Conservation (phyloP, 345 rosid species). For the Brassica juncea region DNA sequence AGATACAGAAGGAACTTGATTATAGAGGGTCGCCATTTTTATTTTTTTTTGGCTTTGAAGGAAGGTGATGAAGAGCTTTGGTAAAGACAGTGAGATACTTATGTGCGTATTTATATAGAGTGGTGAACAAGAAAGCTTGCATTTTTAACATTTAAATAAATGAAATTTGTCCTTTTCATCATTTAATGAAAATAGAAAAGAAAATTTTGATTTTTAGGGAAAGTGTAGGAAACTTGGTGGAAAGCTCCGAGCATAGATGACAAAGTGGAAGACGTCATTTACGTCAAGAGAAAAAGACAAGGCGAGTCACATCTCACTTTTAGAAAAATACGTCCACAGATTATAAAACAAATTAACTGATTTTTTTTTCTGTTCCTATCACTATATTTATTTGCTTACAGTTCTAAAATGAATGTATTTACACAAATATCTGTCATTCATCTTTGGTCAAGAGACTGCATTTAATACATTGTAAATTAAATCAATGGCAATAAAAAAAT, state of each 20-base stretch:
- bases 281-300: slow-evolving; percentile 31
- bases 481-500: too few relatives aligned
- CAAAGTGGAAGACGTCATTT: slow-evolving; percentile 40
- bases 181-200: neutral
- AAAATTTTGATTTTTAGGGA: neutral
- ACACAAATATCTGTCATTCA: too few relatives aligned
- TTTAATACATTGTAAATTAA: too few relatives aligned
- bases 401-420: too few relatives aligned
- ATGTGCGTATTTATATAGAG: slow-evolving; percentile 14
- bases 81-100: neutral
- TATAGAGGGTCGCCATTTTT: slow-evolving; percentile 33
- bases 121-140: slow-evolving; percentile 17
- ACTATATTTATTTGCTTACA: too few relatives aligned
- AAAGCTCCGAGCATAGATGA: slow-evolving; percentile 24
- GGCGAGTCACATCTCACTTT: slow-evolving; percentile 25
- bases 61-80: slow-evolving; percentile 4
- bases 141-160: neutral
- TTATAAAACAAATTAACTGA: neutral
- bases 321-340: neutral
- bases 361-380: neutral
- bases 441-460: too few relatives aligned
- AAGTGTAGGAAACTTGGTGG: slow-evolving; percentile 27
- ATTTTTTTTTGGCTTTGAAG: neutral
- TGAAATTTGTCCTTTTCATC: neutral
- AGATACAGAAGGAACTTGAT: slow-evolving; percentile 39